phyloP scores from a whole-genome alignment of 768 basidiomycete genomes.

The Collybiopsis luxurians region DNA sequence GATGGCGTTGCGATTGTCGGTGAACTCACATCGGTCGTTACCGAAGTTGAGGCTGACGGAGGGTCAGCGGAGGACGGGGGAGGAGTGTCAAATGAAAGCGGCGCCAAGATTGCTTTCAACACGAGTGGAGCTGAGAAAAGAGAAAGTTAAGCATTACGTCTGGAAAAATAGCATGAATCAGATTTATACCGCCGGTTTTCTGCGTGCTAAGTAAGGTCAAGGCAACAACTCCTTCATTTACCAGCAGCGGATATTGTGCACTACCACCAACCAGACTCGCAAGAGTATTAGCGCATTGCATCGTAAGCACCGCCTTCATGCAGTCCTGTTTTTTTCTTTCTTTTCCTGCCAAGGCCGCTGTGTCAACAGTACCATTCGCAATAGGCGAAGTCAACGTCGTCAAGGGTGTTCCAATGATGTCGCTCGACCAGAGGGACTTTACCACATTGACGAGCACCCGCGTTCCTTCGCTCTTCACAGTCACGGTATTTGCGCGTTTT shows the following conservation, averaged over 20 bases:
- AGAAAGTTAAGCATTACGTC: neutral
- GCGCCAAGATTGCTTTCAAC: constrained; percentile 53
- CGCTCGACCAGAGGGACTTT: constrained; percentile 70
- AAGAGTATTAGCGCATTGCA: constrained; percentile 59
- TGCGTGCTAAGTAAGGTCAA: constrained; percentile 73
- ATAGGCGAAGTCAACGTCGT: constrained; percentile 9
- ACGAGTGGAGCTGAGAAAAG: constrained; percentile 53
- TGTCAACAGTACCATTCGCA: constrained; percentile 20
- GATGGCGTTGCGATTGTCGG: constrained; percentile 44
- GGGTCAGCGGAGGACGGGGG: constrained; percentile 28
- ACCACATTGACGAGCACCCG: constrained; percentile 85
- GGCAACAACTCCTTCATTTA: constrained; percentile 88
- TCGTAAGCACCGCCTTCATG: constrained; percentile 47
- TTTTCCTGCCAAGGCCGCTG: constrained; percentile 34
- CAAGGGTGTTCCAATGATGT: constrained; percentile 24
- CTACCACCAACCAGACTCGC: constrained; percentile 73
- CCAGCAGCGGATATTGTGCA: constrained; percentile 75
- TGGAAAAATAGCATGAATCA: neutral
- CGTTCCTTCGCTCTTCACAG: constrained; percentile 87
- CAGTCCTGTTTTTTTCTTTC: constrained; percentile 52
- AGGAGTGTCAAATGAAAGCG: constrained; percentile 41
- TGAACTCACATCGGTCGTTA: constrained; percentile 43
- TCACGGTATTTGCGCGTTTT: constrained; percentile 74
- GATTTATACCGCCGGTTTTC: constrained; percentile 56
- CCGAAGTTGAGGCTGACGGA: constrained; percentile 36